These are phyloP conservation scores for Lycium ferocissimum DNA, from an alignment of 257 asterid genomes.

Conservation along the genomic window DNA sequence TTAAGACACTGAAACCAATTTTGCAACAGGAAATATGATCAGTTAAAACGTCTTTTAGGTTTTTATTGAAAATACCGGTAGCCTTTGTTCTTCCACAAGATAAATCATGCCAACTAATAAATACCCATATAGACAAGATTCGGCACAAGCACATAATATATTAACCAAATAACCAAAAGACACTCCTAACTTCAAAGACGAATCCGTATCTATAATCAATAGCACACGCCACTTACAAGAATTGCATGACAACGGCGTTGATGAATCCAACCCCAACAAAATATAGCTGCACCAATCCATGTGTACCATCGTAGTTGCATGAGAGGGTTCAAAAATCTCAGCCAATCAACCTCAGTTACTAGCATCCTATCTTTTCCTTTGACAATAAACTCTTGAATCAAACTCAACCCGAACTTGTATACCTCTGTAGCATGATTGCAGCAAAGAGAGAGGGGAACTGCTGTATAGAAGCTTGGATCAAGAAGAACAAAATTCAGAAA, in stretches of 20 bases:
- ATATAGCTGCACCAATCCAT: slow-evolving; percentile 80
- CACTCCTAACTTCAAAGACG: slow-evolving; percentile 25
- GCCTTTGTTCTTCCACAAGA: not conserved
- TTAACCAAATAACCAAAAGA: not conserved
- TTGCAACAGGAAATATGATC: not conserved
- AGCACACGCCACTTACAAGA: slow-evolving; percentile 58
- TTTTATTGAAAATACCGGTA: not conserved
- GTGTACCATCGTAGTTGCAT: slow-evolving; percentile 69
- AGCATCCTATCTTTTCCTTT: slow-evolving; percentile 71
- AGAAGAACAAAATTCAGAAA: slow-evolving; percentile 33
- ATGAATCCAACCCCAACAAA: slow-evolving; percentile 85
- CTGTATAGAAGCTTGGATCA: slow-evolving; percentile 73
- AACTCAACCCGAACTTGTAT: slow-evolving; percentile 48
- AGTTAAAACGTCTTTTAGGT: not conserved
- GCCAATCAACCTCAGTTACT: slow-evolving; percentile 48
- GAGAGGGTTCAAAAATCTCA: slow-evolving; percentile 64
- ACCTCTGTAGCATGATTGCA: slow-evolving; percentile 61
- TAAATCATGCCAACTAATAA: not conserved
- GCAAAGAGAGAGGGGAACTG: slow-evolving; percentile 91
- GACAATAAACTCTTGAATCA: slow-evolving; percentile 60
- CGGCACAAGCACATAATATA: not conserved
- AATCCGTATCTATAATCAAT: not conserved
- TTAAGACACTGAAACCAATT: not conserved
- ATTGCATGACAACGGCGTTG: slow-evolving; percentile 78
- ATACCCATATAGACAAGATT: not conserved